Conservation (phyloP, 2,329 filamentous ascomycete genomes). For the Calonectria hawksworthii region DNA sequence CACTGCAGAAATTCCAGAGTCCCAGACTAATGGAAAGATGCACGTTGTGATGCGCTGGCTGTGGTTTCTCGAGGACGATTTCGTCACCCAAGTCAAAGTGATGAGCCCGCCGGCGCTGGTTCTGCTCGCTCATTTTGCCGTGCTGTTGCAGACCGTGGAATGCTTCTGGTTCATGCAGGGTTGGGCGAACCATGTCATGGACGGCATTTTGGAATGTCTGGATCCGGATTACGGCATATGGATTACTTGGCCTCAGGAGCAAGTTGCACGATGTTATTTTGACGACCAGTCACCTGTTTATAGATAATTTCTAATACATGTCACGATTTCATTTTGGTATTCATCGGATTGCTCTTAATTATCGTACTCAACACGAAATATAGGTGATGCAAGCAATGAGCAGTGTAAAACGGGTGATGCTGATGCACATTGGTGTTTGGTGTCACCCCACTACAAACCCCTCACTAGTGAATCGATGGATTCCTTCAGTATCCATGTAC, state of each 20-base stretch:
- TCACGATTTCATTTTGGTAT: not conserved
- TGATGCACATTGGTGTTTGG: not conserved
- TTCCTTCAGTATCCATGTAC: not conserved
- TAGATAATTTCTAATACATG: not conserved
- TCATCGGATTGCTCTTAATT: not conserved
- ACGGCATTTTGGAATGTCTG: conserved; percentile 4
- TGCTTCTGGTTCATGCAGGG: conserved; percentile 24
- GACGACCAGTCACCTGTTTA: not conserved
- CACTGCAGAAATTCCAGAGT: conserved; percentile 1
- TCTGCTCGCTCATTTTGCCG: conserved; percentile 17
- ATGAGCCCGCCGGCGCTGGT: conserved; percentile 9
- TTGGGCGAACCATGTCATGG: conserved; percentile 18
- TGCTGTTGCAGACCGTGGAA: conserved; percentile 22
- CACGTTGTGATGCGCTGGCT: conserved; percentile 25
- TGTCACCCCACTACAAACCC: not conserved
- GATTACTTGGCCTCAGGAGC: not conserved
- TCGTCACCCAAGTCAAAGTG: conserved; percentile 10
- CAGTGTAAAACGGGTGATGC: not conserved
- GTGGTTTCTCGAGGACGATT: conserved; percentile 21
- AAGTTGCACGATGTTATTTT: not conserved
- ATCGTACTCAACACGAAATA: not conserved
- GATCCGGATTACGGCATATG: not conserved
- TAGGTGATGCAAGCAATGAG: not conserved
- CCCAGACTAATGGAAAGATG: conserved; percentile 8
- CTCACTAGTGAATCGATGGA: not conserved